Evolutionary conservation across 2,329 filamentous ascomycete species (phyloP).

Genomic region (Pseudocercospora musae): DNA sequence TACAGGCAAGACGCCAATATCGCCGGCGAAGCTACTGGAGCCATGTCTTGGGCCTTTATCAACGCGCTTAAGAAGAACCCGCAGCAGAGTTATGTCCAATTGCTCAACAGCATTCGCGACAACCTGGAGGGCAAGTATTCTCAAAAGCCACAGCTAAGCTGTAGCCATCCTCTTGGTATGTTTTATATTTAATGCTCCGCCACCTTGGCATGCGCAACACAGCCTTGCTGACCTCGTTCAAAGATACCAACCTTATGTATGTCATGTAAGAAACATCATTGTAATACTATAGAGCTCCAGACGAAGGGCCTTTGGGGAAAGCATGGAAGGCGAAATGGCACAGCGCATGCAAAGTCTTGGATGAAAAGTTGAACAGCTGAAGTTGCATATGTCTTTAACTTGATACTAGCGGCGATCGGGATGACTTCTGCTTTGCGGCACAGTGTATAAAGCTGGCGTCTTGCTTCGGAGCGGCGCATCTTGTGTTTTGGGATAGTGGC

Average conservation of each 20-base stretch:
- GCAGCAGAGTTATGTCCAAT: constrained; percentile 91
- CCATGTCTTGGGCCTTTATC: constrained; percentile 98
- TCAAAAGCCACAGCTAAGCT: constrained; percentile 94
- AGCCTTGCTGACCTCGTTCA: constrained; percentile 14
- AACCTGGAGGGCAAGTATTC: constrained; percentile 81
- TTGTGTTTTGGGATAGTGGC: not conserved
- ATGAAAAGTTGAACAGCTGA: not conserved
- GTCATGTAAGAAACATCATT: constrained; percentile 40
- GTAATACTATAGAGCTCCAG: not conserved
- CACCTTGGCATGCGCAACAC: not conserved
- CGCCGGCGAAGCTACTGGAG: constrained; percentile 82
- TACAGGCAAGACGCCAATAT: constrained; percentile 84
- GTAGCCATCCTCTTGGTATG: constrained; percentile 92
- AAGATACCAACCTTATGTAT: constrained; percentile 45
- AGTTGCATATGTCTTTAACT: not conserved
- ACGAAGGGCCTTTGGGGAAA: not conserved
- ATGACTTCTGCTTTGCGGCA: not conserved
- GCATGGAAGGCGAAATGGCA: not conserved
- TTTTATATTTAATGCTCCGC: constrained; percentile 16
- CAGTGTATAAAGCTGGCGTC: not conserved
- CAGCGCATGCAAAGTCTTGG: not conserved
- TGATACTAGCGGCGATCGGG: not conserved
- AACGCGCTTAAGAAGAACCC: constrained; percentile 85
- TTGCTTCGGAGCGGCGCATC: not conserved
- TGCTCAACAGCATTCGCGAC: constrained; percentile 92